Evolutionary conservation across 116 monocot genomes (phyloP), one percentile per base, ranked within the genome.

Genomic region (Iris pallida): DNA sequence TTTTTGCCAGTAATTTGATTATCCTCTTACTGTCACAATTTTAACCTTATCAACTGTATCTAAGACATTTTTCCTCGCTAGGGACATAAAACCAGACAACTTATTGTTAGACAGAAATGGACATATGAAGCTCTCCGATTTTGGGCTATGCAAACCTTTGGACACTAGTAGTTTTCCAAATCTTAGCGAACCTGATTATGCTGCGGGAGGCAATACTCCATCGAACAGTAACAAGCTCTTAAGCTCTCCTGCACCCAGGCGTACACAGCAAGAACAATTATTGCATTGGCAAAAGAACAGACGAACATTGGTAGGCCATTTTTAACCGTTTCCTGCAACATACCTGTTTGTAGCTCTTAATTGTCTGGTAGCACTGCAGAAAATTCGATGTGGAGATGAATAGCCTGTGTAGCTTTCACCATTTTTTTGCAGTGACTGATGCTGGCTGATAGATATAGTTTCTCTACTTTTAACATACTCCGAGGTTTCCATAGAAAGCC

Each of bases 21-120:
- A n/a, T 17, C 49, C 20, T 47, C 56, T 57, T 43, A 6, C 14
- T 5, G 4, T 12, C 7, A 8, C 9, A 60, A 30, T 16, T 8
- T 59, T 58, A 30, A 30, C 14, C 30, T 59, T 18, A 4, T 19
- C 59, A 59, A 59, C 16, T 17, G 5, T 59, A 19, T 30, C 2
- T 30, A 30, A 30, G 2, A 30, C 30, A 30, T 30, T 30, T 30
- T 30, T 30, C 30, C 30, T 76, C 59, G 55, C 16, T 60, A 95
- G 95, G 81, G 95, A 96, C 69, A 96, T 96, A 62, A 96, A 96
- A 63, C 95, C 95, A 7, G 95, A 96, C 56, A 96, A 96, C 64
- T 80, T 96, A 56, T 84, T 96, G 63, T 67, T 90, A 53, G 90
- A 90, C 45, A 61, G 84, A 49, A 65, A 83, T 79, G 90, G 90